Evolutionary conservation across 768 basidiomycete genomes (phyloP).

Genomic region (Ephemerocybe angulata): DNA sequence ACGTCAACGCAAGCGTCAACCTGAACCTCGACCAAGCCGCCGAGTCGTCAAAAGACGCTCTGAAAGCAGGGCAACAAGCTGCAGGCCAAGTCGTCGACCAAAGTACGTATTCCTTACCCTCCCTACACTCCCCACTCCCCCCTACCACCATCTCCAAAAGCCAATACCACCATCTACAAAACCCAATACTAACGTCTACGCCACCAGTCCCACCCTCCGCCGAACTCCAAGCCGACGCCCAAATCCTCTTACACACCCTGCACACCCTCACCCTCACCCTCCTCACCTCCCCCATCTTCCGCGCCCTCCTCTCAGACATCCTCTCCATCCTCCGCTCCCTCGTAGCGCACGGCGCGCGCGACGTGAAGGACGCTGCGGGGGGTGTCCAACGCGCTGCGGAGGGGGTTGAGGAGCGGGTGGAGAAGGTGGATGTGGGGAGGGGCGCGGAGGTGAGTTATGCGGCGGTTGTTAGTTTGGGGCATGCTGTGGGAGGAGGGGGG

Average conservation of each 20-base stretch:
- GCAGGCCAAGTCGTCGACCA: conserved; percentile 11
- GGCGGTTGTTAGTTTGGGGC: conserved; percentile 8
- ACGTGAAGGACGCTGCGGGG: conserved; percentile 26
- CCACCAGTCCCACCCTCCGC: conserved; percentile 21
- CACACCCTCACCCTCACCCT: conserved; percentile 25
- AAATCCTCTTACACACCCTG: conserved; percentile 25
- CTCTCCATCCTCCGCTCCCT: conserved; percentile 29
- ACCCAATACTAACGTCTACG: too few species aligned
- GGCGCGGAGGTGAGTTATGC: conserved; percentile 3
- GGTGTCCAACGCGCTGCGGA: conserved; percentile 31
- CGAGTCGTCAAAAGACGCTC: conserved; percentile 12
- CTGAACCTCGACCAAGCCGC: background rate
- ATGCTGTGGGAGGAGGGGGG: background rate
- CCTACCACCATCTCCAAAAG: background rate
- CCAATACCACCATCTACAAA: background rate
- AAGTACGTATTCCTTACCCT: too few species aligned
- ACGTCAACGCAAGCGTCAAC: background rate
- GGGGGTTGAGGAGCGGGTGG: conserved; percentile 25
- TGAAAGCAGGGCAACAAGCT: conserved; percentile 12
- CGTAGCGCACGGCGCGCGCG: conserved; percentile 29
- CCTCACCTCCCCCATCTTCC: conserved; percentile 34
- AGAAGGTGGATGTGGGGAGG: conserved; percentile 16
- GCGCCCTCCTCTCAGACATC: conserved; percentile 31
- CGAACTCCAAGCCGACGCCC: conserved; percentile 27
- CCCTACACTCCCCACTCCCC: too few species aligned